Percentiles rank a stretch among this genome's conserved stretches.
phyloP scores from a whole-genome alignment of 148 eudicot genomes.

The Camellia japonica region DNA sequence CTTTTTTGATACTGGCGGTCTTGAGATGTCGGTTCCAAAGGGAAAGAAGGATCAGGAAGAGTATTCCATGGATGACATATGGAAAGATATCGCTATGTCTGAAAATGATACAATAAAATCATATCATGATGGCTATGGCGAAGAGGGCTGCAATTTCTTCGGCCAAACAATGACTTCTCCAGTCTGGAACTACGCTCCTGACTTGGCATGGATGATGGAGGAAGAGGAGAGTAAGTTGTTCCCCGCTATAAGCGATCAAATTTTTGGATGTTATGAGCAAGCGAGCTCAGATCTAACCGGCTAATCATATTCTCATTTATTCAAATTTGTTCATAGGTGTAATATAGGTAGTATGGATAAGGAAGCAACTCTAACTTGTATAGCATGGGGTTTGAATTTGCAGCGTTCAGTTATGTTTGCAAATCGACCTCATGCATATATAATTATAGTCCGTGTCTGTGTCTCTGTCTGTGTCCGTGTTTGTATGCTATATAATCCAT shows the following conservation, averaged over 20 bases:
- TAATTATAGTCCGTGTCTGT: neutral
- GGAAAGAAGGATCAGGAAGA: slow-evolving; percentile 28
- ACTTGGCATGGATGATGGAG: slow-evolving; percentile 47
- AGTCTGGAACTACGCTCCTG: slow-evolving; percentile 62
- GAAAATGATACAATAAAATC: slow-evolving; percentile 51
- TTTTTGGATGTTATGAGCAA: slow-evolving; percentile 23
- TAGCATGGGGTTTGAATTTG: slow-evolving; percentile 10
- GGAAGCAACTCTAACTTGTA: slow-evolving; percentile 17
- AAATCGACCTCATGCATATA: slow-evolving; percentile 2
- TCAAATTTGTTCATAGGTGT: slow-evolving; percentile 23
- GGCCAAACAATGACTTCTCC: slow-evolving; percentile 51
- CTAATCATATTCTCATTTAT: slow-evolving; percentile 26
- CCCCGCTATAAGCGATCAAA: slow-evolving; percentile 29
- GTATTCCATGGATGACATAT: slow-evolving; percentile 78
- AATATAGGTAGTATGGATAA: slow-evolving; percentile 14
- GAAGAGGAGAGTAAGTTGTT: slow-evolving; percentile 46
- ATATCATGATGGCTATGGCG: slow-evolving; percentile 22
- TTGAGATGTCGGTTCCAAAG: slow-evolving; percentile 28
- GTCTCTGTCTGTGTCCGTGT: neutral
- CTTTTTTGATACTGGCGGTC: slow-evolving; percentile 31
- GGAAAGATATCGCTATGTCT: slow-evolving; percentile 68
- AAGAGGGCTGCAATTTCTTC: slow-evolving; percentile 27
- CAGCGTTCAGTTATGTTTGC: slow-evolving; percentile 6
- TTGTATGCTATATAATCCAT: neutral
- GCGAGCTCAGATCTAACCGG: slow-evolving; percentile 24